A percentile compares a stretch with the other conserved stretches of the same genome.
phyloP scores from a whole-genome alignment of 768 basidiomycete species.

The Cubamyces lactineus region DNA sequence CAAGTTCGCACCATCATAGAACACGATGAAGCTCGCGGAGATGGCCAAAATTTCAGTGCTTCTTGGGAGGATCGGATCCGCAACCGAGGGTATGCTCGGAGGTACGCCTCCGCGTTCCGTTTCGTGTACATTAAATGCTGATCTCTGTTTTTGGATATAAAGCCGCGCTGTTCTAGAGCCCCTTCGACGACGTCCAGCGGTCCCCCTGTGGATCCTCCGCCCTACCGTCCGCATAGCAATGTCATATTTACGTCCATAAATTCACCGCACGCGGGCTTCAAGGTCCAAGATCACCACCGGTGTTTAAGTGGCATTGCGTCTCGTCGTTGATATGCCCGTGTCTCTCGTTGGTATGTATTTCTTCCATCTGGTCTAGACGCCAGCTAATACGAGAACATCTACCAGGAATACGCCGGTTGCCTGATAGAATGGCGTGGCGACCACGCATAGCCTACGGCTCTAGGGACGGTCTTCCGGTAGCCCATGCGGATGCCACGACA shows the following conservation, averaged over 20 bases:
- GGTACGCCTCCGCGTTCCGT: slow-evolving; percentile 18
- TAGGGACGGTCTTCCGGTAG: slow-evolving; percentile 1
- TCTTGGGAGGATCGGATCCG: slow-evolving; percentile 5
- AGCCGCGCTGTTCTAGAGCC: not conserved
- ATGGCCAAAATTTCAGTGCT: slow-evolving; percentile 1
- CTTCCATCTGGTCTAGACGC: not conserved
- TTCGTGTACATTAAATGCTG: slow-evolving; percentile 6
- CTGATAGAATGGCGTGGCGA: not conserved
- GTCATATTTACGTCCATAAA: slow-evolving; percentile 12
- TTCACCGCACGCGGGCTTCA: not conserved
- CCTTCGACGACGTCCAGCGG: not conserved
- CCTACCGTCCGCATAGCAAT: not conserved
- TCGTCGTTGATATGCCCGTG: not conserved
- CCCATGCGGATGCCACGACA: slow-evolving; percentile 11
- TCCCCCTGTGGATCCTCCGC: not conserved
- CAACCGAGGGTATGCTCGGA: slow-evolving; percentile 4
- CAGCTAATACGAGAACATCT: not conserved
- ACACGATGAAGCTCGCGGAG: slow-evolving; percentile 8
- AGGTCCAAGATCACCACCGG: not conserved
- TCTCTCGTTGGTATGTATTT: too few species aligned
- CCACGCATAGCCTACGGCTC: not conserved
- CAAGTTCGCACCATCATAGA: slow-evolving; percentile 1
- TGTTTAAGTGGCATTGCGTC: slow-evolving; percentile 17
- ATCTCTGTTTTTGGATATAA: slow-evolving; percentile 22
- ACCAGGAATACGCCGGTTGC: not conserved